phyloP scores from a whole-genome alignment of 441 rosid genomes.

The Geranium incanum region DNA sequence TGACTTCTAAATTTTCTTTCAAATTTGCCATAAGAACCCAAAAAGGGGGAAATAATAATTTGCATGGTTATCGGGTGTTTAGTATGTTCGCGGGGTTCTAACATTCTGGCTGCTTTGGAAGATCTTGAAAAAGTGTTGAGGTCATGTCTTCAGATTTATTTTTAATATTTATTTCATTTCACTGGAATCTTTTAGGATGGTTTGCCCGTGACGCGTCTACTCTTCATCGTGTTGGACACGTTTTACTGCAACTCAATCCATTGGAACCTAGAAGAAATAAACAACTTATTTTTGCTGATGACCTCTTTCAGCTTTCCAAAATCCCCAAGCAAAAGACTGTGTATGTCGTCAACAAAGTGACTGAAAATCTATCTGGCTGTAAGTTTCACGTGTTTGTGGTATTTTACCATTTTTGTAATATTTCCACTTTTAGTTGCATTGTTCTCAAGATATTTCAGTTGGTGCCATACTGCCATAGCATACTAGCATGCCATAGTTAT shows the following conservation, averaged over 20 bases:
- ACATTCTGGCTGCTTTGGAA: not conserved
- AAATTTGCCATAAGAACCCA: not conserved
- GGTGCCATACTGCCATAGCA: not conserved
- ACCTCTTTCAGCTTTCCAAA: conserved; percentile 74
- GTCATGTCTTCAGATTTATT: conserved; percentile 13
- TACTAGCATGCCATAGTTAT: not conserved
- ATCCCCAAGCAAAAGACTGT: conserved; percentile 67
- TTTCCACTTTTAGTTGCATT: conserved; percentile 8
- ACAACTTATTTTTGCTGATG: conserved; percentile 66
- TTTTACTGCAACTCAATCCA: conserved; percentile 52
- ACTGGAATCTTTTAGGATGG: conserved; percentile 48
- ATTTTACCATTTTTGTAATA: not conserved
- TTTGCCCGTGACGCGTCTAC: conserved; percentile 72
- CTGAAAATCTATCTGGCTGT: conserved; percentile 80
- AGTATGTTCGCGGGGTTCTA: conserved; percentile 2
- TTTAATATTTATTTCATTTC: not conserved
- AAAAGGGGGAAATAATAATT: not conserved
- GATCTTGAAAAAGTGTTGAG: conserved; percentile 15
- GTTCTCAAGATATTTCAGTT: not conserved
- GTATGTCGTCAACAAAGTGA: conserved; percentile 59
- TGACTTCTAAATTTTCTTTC: not conserved
- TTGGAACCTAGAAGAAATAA: conserved; percentile 54
- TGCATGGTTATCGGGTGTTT: conserved; percentile 3
- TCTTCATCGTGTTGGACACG: conserved; percentile 62
- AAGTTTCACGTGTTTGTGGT: conserved; percentile 35